A percentile compares a stretch with the other conserved stretches of the same genome.
These are phyloP conservation scores for Mallotus repandus DNA, from an alignment of 441 rosid species.

Conservation along the genomic window DNA sequence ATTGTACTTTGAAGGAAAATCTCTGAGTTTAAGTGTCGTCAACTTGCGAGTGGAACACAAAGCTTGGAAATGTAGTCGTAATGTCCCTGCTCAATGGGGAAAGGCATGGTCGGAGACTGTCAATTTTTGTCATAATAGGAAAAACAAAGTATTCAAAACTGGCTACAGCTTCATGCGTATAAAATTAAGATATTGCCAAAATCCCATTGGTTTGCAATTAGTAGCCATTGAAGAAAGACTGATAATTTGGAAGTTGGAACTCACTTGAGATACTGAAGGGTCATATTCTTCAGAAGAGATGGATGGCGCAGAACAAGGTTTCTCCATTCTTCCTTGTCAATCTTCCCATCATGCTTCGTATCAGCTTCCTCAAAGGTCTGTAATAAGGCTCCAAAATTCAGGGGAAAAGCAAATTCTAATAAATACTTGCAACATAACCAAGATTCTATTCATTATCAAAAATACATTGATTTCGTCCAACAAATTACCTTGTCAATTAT, in stretches of 20 bases:
- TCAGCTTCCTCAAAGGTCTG: slow-evolving; percentile 97
- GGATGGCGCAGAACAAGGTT: slow-evolving; percentile 84
- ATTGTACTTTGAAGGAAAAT: slow-evolving; percentile 3
- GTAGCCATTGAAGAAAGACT: not conserved
- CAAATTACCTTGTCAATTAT: slow-evolving; percentile 80
- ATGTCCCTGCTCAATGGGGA: slow-evolving; percentile 58
- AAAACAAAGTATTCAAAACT: not conserved
- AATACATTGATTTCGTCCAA: not conserved
- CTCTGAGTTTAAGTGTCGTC: slow-evolving; percentile 51
- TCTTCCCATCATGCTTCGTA: slow-evolving; percentile 91
- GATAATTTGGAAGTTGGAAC: slow-evolving; percentile 19
- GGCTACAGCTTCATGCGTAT: not conserved
- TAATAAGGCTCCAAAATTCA: slow-evolving; percentile 22
- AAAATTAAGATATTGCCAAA: not conserved
- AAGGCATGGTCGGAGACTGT: slow-evolving; percentile 2
- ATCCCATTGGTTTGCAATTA: not conserved
- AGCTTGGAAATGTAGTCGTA: slow-evolving; percentile 89
- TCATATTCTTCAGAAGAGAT: slow-evolving; percentile 86
- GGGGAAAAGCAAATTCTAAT: not conserved
- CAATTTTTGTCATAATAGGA: not conserved
- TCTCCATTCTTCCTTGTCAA: slow-evolving; percentile 97
- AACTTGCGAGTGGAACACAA: slow-evolving; percentile 90
- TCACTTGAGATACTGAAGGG: slow-evolving; percentile 92
- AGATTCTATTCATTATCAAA: not conserved
- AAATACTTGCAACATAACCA: not conserved